Percentiles rank a stretch among this genome's conserved stretches.
Conservation (phyloP, 352 stramenopile genomes). For the Phytophthora ramorum region DNA sequence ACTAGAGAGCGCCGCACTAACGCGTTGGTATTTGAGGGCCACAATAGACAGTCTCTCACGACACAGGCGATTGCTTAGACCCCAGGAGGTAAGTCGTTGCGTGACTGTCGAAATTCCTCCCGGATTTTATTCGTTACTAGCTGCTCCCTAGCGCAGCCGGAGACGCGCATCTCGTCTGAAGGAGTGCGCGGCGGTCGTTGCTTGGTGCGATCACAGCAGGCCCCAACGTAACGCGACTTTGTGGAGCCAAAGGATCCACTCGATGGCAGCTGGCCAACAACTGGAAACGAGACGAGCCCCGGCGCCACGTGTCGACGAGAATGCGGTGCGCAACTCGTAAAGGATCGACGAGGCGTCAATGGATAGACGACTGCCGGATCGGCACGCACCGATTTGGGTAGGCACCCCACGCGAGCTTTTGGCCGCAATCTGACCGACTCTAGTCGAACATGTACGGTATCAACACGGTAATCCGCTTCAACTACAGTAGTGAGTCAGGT, state of each 20-base stretch:
- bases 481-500: slow-evolving; percentile 29
- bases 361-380: slow-evolving; percentile 23
- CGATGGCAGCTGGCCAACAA: slow-evolving; percentile 6
- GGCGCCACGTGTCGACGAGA: slow-evolving; percentile 17
- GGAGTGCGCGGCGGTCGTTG: slow-evolving; percentile 1
- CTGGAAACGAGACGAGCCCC: slow-evolving; percentile 34
- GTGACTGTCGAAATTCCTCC: slow-evolving; percentile 33
- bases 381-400: slow-evolving; percentile 31
- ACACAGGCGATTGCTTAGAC: not conserved
- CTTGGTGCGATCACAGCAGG: slow-evolving; percentile 11
- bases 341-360: slow-evolving; percentile 27
- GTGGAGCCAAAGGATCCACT: slow-evolving; percentile 18
- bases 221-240: slow-evolving; percentile 21
- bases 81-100: not conserved
- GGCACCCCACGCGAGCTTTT: slow-evolving; percentile 7
- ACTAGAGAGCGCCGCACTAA: slow-evolving; percentile 16
- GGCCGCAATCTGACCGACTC: slow-evolving; percentile 20
- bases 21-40: not conserved
- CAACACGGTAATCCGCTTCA: slow-evolving; percentile 18
- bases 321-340: slow-evolving; percentile 25
- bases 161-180: slow-evolving; percentile 11
- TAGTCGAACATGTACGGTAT: not conserved
- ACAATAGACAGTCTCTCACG: not conserved
- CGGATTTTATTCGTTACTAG: slow-evolving; percentile 9
- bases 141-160: slow-evolving; percentile 2